Evolutionary conservation across 75 land plant species (phyloP).

Genomic region (Picea glauca): DNA sequence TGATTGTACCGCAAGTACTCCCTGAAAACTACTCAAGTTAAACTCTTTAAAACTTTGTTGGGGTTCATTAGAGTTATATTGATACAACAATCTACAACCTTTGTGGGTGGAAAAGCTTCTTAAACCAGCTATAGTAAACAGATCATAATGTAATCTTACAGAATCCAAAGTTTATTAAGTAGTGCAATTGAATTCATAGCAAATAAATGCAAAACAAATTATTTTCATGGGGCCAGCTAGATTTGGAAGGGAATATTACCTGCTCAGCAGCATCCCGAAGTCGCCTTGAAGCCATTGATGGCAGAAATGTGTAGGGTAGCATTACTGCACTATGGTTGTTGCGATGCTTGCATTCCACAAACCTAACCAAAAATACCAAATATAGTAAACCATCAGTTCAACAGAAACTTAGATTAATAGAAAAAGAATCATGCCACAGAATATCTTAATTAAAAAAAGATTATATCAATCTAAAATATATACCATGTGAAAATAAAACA

Average conservation of each 20-base stretch:
- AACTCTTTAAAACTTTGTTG: too few species aligned
- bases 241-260: slow-evolving; percentile 27
- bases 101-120: background rate
- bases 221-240: background rate
- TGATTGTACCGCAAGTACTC: too few species aligned
- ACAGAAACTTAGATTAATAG: background rate
- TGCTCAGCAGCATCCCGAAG: slow-evolving; percentile 67
- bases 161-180: background rate
- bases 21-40: too few species aligned
- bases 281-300: slow-evolving; percentile 69
- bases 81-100: background rate
- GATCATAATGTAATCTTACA: too few species aligned
- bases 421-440: background rate
- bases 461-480: background rate
- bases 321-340: slow-evolving; percentile 61
- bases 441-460: background rate
- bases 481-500: background rate
- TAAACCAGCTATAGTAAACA: too few species aligned
- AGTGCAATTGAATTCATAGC: background rate
- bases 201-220: background rate
- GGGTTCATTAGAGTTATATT: too few species aligned
- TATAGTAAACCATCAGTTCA: background rate
- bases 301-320: slow-evolving; percentile 85
- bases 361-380: slow-evolving; percentile 42
- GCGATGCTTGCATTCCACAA: slow-evolving; percentile 88